Conservation (phyloP, 2,329 filamentous ascomycete species). For the Trichophyton schoenleinii region DNA sequence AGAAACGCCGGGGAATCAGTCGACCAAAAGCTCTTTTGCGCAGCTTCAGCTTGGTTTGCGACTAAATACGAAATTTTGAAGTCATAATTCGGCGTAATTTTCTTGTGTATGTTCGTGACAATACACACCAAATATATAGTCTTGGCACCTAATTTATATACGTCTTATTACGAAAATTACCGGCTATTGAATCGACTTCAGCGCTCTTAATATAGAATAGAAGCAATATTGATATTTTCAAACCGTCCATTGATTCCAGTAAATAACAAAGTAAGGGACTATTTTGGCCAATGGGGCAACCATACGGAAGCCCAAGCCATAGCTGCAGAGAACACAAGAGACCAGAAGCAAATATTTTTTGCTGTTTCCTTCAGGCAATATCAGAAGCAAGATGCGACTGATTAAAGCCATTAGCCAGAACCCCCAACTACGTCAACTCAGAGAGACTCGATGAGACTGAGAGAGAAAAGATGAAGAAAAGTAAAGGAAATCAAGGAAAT, state of each 20-base stretch:
- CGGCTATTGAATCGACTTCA: background rate
- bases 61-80: background rate
- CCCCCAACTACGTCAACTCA: background rate
- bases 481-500: background rate
- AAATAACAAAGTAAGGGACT: background rate
- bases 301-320: background rate
- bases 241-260: background rate
- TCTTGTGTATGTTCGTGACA: background rate
- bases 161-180: background rate
- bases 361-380: background rate
- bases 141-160: background rate
- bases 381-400: background rate
- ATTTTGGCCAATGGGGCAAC: background rate
- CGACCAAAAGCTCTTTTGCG: background rate
- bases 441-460: too few relatives aligned
- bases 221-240: too few relatives aligned
- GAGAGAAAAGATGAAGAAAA: background rate
- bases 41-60: background rate
- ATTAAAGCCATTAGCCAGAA: background rate
- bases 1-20: background rate
- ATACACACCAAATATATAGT: background rate
- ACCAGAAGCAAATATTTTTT: background rate
- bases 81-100: background rate
- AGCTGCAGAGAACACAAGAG: background rate
- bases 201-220: background rate